Percentiles rank a stretch among this genome's conserved stretches.
Evolutionary conservation across 306 rosid species (phyloP).

Genomic region (apple (Malus domestica)): ASM211411v1 NC_041798.1:1200501-1201000

Average conservation of each 20-base stretch:
- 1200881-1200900: background rate
- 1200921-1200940: constrained; percentile 15
- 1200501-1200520: constrained; percentile 59
- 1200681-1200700: constrained; percentile 30
- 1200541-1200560: constrained; percentile 21
- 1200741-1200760: background rate
- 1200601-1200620: background rate
- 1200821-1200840: background rate
- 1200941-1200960: constrained; percentile 19
- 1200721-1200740: background rate
- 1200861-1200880: background rate
- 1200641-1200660: constrained; percentile 14
- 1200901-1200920: constrained; percentile 3
- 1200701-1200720: constrained; percentile 23
- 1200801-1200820: constrained; percentile 37
- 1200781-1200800: constrained; percentile 23
- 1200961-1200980: constrained; percentile 16
- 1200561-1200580: constrained; percentile 53
- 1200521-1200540: constrained; percentile 58
- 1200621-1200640: constrained; percentile 13
- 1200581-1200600: constrained; percentile 31
- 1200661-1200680: constrained; percentile 13
- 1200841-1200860: background rate
- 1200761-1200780: constrained; percentile 26
- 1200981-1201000: background rate